A percentile compares a stretch with the other conserved stretches of the same genome.
phyloP scores from a whole-genome alignment of 2,329 filamentous ascomycete species.

The Penicillium olsonii region DNA sequence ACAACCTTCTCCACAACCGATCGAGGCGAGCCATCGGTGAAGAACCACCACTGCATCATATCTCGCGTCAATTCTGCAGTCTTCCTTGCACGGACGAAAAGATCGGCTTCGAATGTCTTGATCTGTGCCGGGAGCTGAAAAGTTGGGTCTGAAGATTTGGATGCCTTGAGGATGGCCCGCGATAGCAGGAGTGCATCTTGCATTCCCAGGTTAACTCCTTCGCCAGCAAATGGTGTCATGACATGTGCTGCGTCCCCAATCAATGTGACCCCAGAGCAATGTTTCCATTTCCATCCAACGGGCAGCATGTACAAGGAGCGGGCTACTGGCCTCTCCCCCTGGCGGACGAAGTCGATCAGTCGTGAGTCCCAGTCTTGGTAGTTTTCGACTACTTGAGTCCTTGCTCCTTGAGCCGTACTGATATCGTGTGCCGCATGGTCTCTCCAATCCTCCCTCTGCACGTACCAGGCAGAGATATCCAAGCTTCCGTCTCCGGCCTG shows the following conservation, averaged over 20 bases:
- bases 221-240: constrained; percentile 32
- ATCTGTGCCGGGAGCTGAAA: neutral
- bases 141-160: neutral
- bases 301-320: constrained; percentile 28
- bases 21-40: neutral
- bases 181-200: constrained; percentile 10
- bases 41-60: constrained; percentile 5
- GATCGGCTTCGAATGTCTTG: constrained; percentile 2
- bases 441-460: constrained; percentile 11
- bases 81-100: neutral
- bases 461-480: constrained; percentile 8
- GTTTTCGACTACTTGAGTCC: neutral
- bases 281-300: constrained; percentile 24
- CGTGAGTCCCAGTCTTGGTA: constrained; percentile 17
- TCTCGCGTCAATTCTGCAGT: constrained; percentile 3
- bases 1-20: constrained; percentile 5
- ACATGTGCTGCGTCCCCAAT: constrained; percentile 32
- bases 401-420: constrained; percentile 1
- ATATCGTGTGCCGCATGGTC: constrained; percentile 2
- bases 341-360: constrained; percentile 17
- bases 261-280: constrained; percentile 24
- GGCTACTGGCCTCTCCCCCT: constrained; percentile 9
- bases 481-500: constrained; percentile 19
- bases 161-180: neutral
- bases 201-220: constrained; percentile 24